Percentiles rank a stretch among this genome's conserved stretches.
These are phyloP conservation scores for Solanum commersonii DNA, from an alignment of 257 asterid genomes.

Conservation along the genomic window DNA sequence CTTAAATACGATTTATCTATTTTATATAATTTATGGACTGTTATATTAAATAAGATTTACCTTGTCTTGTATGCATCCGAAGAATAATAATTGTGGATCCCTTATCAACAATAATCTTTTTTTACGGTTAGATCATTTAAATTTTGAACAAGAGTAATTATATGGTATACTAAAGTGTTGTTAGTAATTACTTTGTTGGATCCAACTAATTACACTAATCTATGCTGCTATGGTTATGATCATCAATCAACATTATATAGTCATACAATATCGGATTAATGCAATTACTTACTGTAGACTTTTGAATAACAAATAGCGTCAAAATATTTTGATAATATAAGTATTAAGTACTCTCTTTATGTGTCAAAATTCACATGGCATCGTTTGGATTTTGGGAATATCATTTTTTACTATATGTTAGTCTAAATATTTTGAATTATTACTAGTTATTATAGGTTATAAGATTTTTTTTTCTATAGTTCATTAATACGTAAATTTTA, in stretches of 20 bases:
- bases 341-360: no score
- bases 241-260: background rate
- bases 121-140: background rate
- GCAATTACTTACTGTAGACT: background rate
- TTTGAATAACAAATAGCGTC: background rate
- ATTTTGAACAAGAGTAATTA: background rate
- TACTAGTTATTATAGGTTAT: no score
- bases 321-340: background rate
- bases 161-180: background rate
- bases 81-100: no score
- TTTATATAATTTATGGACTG: background rate
- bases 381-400: background rate
- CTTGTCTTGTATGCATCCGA: background rate
- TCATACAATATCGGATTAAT: background rate
- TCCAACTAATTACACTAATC: background rate
- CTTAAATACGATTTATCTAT: no score
- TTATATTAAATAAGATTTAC: background rate
- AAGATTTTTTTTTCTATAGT: no score
- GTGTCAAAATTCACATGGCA: no score
- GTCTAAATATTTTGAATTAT: background rate
- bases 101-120: background rate
- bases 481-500: no score
- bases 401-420: no score
- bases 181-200: background rate
- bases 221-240: background rate